Evolutionary conservation across 225 moss, liverwort and hornwort species (phyloP), one percentile per base, ranked within the genome.

Genomic region (Sphagnum tenellum): DNA sequence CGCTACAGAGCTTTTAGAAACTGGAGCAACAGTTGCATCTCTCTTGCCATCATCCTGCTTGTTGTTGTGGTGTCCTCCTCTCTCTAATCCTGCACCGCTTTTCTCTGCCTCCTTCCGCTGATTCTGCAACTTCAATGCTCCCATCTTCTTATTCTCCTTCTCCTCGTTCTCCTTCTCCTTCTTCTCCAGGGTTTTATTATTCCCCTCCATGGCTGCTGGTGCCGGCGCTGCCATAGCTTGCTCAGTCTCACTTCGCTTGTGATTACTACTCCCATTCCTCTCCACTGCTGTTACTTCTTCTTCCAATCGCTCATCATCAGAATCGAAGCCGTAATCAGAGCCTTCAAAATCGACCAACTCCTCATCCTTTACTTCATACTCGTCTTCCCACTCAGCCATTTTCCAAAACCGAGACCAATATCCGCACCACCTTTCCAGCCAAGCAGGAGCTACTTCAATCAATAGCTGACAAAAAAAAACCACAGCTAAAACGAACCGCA

Each of bases 311-410:
- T 94, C 94, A 54, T 80, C 92, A 63, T 76, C 88, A 46, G 94
- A 95, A 48, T 89, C 91, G 57, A 91, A 95, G 4, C 89, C 94
- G 60, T 91, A 95, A 47, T 95, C 94, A 7, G 94, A 95, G 64
- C 89, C 94, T 74, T 95, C 94, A 69, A 91, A 95, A 71, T 95
- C 94, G 57, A 95, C 94, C 71, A 95, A 81, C 86, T 95, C 94
- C 82, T 95, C 94, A 64, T 91, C 91, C 79, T 95, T 91, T 48
- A 91, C 68, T 62, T 88, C 88, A 67, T 88, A 91, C 44, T 89
- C 84, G 64, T 76, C 74, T 52, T 81, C 77, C 67, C 66, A 59
- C 51, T 82, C 86, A 63, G 79, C 79, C 82, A 86, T 78, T 71
- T 47, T 29, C 29, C 29, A 29, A 29, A 29, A 29, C 29, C 29